Conservation (phyloP, 2,329 filamentous ascomycete species). For the Sclerotinia subarctica region DNA sequence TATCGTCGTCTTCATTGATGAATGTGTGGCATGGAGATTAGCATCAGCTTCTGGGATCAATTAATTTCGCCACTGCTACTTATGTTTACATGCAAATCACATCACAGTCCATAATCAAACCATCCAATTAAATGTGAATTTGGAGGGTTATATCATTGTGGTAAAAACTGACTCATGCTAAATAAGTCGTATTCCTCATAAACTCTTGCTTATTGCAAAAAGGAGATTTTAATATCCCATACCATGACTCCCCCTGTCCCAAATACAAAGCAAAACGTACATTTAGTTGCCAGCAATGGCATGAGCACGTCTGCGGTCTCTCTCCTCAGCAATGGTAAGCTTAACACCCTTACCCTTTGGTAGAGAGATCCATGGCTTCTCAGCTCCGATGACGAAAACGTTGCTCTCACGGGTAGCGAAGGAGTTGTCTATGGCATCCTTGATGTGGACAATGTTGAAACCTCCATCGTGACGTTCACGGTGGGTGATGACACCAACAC, state of each 20-base stretch:
- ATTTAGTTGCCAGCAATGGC: constrained; percentile 39
- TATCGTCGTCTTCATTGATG: not conserved
- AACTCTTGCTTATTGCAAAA: constrained; percentile 30
- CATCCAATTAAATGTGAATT: constrained; percentile 3
- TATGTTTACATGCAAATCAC: not conserved
- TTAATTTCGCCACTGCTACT: too few species aligned
- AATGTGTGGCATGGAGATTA: not conserved
- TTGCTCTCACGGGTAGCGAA: constrained; percentile 99
- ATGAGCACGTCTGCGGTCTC: constrained; percentile 86
- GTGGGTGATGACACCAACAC: constrained; percentile 99
- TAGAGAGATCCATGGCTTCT: constrained; percentile 99
- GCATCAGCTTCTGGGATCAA: not conserved
- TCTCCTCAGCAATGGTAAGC: constrained; percentile 98
- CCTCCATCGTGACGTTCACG: constrained; percentile 99
- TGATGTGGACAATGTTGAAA: constrained; percentile 99
- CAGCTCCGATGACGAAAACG: constrained; percentile 97
- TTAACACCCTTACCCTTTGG: constrained; percentile 99
- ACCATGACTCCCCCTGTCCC: constrained; percentile 30
- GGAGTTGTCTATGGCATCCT: constrained; percentile 99
- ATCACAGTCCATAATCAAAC: constrained; percentile 1
- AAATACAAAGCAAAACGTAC: constrained; percentile 33
- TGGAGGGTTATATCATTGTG: constrained; percentile 24
- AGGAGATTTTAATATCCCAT: constrained; percentile 35
- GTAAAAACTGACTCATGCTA: constrained; percentile 38
- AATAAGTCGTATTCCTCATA: constrained; percentile 32